phyloP scores from a whole-genome alignment of 2,329 filamentous ascomycete species.

The Metarhizium anisopliae region DNA sequence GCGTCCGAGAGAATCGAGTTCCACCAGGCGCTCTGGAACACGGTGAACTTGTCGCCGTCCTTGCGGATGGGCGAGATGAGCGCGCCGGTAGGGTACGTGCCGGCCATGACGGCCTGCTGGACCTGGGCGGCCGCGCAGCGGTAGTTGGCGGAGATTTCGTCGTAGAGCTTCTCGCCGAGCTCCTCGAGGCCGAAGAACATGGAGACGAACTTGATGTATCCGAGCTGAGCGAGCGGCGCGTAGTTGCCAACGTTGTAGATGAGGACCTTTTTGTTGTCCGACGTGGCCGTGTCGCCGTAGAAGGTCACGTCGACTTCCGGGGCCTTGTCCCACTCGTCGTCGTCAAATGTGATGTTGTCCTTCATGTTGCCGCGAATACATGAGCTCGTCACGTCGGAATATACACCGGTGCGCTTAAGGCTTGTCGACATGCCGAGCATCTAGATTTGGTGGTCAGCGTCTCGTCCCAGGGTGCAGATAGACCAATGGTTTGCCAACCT shows the following conservation, averaged over 20 bases:
- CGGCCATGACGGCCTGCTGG: constrained; percentile 1
- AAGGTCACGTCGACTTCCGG: constrained; percentile 6
- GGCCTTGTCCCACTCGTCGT: constrained; percentile 4
- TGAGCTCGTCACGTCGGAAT: constrained; percentile 6
- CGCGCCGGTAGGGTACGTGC: neutral
- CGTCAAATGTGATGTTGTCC: constrained; percentile 4
- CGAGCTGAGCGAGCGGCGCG: constrained; percentile 4
- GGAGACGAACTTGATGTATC: constrained; percentile 7
- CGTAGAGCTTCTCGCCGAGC: constrained; percentile 1
- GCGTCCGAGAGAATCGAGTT: constrained; percentile 2
- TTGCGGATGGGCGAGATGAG: constrained; percentile 3
- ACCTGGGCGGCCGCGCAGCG: constrained; percentile 5
- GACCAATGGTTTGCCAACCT: neutral
- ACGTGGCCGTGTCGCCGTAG: neutral
- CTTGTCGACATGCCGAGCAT: constrained; percentile 4
- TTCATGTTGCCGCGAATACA: constrained; percentile 7
- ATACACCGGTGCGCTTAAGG: constrained; percentile 2
- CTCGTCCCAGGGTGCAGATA: too few species aligned
- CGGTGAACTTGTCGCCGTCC: constrained; percentile 4
- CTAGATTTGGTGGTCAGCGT: neutral
- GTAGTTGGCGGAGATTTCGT: constrained; percentile 3
- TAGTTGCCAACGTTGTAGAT: constrained; percentile 5
- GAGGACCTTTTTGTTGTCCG: constrained; percentile 3
- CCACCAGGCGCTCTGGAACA: constrained; percentile 7
- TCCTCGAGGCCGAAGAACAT: constrained; percentile 6